Evolutionary conservation across 768 basidiomycete genomes (phyloP).

Genomic region (Scleroderma citrinum): DNA sequence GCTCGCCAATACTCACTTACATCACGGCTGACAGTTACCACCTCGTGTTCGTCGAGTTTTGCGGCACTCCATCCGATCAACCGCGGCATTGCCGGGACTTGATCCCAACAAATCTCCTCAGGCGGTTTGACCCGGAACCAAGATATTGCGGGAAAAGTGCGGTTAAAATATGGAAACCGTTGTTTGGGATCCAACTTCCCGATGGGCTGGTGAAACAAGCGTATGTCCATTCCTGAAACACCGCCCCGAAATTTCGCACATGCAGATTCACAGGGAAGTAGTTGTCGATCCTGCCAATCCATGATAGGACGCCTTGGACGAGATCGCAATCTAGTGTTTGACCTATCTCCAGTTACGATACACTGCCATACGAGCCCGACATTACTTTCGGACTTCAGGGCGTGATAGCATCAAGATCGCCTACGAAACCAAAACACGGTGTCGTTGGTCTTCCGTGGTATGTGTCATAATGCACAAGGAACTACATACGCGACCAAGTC

Average conservation of each 20-base stretch:
- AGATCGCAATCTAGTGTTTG: conserved; percentile 16
- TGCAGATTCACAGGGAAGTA: conserved; percentile 9
- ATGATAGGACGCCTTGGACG: conserved; percentile 5
- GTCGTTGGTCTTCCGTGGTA: conserved; percentile 24
- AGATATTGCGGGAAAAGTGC: neutral
- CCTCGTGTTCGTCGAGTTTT: conserved; percentile 20
- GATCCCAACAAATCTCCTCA: neutral
- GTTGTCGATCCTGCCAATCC: conserved; percentile 17
- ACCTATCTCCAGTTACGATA: conserved; percentile 2
- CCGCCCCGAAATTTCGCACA: neutral
- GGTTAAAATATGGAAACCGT: neutral
- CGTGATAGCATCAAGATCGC: conserved; percentile 1
- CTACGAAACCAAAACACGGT: conserved; percentile 24
- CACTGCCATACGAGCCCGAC: neutral
- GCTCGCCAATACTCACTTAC: no score
- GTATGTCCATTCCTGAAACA: neutral
- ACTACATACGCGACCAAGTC: conserved; percentile 20
- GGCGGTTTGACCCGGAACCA: conserved; percentile 1
- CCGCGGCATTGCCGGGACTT: neutral
- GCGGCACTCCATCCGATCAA: neutral
- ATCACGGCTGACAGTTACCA: no score
- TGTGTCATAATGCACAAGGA: conserved; percentile 25
- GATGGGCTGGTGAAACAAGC: conserved; percentile 3
- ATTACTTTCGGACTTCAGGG: neutral
- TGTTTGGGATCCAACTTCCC: neutral